phyloP scores from a whole-genome alignment of 768 basidiomycete genomes.

The Boletus patriciae region DNA sequence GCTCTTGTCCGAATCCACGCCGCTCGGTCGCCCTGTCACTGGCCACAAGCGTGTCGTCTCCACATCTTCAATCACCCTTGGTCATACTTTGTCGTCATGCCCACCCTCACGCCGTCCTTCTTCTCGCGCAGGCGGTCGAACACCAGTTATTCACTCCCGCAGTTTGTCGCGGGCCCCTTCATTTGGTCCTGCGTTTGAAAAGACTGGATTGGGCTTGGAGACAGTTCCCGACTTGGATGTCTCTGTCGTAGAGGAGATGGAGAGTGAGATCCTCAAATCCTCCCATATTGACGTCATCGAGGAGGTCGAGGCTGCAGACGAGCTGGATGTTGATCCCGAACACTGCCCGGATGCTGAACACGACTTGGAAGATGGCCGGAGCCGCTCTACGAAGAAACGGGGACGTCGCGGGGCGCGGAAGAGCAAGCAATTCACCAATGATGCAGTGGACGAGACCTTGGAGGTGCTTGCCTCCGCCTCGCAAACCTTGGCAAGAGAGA shows the following conservation, averaged over 20 bases:
- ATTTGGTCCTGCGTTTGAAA: constrained; percentile 47
- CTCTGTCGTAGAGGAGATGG: constrained; percentile 42
- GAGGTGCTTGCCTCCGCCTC: constrained; percentile 76
- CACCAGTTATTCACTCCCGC: constrained; percentile 53
- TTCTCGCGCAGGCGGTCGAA: constrained; percentile 60
- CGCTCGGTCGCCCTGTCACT: constrained; percentile 28
- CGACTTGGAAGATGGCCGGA: constrained; percentile 38
- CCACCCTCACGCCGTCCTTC: constrained; percentile 71
- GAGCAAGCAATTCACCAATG: constrained; percentile 46
- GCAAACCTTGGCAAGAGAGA: constrained; percentile 80
- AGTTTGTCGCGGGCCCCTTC: constrained; percentile 66
- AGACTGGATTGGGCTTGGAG: constrained; percentile 43
- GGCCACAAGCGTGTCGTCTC: constrained; percentile 60
- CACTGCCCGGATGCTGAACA: constrained; percentile 21
- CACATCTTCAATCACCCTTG: constrained; percentile 55
- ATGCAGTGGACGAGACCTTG: constrained; percentile 53
- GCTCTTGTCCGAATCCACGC: constrained; percentile 52
- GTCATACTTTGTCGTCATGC: constrained; percentile 61
- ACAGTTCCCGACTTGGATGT: constrained; percentile 54
- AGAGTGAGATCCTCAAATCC: constrained; percentile 32
- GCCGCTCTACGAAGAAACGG: constrained; percentile 71
- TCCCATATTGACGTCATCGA: constrained; percentile 35
- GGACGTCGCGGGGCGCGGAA: constrained; percentile 85
- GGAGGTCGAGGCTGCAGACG: constrained; percentile 38
- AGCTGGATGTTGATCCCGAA: constrained; percentile 29